A percentile compares a stretch with the other conserved stretches of the same genome.
Conservation (phyloP, 73 alveolate species). For the Tetrahymena malaccensis region DNA sequence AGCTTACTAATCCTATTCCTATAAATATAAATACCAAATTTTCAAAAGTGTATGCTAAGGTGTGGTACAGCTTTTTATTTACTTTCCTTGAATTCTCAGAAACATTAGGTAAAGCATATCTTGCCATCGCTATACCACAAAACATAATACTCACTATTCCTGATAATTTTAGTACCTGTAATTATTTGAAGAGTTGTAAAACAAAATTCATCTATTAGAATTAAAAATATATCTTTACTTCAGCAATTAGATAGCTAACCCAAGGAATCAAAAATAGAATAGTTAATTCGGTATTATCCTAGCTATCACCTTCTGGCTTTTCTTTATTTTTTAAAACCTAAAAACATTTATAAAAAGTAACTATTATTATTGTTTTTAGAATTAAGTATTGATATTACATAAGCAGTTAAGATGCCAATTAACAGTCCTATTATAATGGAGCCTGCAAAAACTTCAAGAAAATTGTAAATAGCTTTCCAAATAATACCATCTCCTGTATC, state of each 20-base stretch:
- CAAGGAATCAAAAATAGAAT: constrained; percentile 79
- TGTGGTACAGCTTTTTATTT: constrained; percentile 53
- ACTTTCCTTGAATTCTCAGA: constrained; percentile 51
- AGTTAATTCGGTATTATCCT: constrained; percentile 47
- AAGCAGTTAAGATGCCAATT: constrained; percentile 21
- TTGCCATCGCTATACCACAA: constrained; percentile 76
- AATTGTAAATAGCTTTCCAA: not conserved
- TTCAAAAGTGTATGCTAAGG: constrained; percentile 63
- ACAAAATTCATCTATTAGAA: not conserved
- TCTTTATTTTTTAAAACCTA: constrained; percentile 17
- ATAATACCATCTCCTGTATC: not conserved
- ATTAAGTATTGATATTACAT: not conserved
- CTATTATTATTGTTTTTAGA: no score
- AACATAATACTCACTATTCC: constrained; percentile 83
- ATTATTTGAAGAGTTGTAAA: not conserved
- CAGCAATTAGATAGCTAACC: constrained; percentile 74
- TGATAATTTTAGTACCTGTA: not conserved
- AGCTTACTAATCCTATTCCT: constrained; percentile 78
- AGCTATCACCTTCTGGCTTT: constrained; percentile 6
- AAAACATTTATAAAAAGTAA: no score
- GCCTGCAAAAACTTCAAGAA: constrained; percentile 3
- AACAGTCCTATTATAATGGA: constrained; percentile 11
- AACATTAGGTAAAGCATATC: constrained; percentile 76
- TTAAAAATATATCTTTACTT: constrained; percentile 42
- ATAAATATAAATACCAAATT: constrained; percentile 70